Conservation (phyloP, 2,329 filamentous ascomycete species). For the Stemphylium beticola region DNA sequence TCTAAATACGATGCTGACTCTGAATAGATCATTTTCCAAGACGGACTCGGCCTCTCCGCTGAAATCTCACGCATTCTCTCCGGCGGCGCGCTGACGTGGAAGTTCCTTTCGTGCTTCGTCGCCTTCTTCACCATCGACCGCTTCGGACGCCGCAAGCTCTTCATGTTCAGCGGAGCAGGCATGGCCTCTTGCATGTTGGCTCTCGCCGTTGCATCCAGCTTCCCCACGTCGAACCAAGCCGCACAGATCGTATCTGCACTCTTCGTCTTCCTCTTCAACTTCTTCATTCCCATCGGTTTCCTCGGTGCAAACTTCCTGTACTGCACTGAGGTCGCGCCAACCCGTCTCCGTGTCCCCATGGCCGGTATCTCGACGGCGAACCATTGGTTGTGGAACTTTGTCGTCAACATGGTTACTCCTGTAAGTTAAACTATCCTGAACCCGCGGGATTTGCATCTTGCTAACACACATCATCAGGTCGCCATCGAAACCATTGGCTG, state of each 20-base stretch:
- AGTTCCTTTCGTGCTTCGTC: slow-evolving; percentile 63
- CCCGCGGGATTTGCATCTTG: neutral
- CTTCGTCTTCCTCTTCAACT: slow-evolving; percentile 67
- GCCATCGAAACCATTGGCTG: slow-evolving; percentile 60
- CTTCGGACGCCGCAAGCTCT: slow-evolving; percentile 67
- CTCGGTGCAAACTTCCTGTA: slow-evolving; percentile 67
- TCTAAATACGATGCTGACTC: neutral
- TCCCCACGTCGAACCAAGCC: slow-evolving; percentile 52
- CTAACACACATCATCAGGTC: slow-evolving; percentile 22
- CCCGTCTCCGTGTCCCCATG: slow-evolving; percentile 61
- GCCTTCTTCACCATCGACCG: slow-evolving; percentile 75
- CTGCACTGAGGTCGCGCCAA: slow-evolving; percentile 63
- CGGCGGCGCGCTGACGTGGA: slow-evolving; percentile 65
- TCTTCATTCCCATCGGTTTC: slow-evolving; percentile 66
- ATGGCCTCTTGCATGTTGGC: slow-evolving; percentile 63
- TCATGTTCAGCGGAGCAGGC: slow-evolving; percentile 59
- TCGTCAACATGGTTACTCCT: slow-evolving; percentile 37
- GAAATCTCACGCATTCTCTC: slow-evolving; percentile 66
- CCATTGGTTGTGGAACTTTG: slow-evolving; percentile 57
- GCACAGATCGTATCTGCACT: slow-evolving; percentile 61
- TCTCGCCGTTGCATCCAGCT: slow-evolving; percentile 60
- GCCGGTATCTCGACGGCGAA: slow-evolving; percentile 61
- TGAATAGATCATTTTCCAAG: slow-evolving; percentile 50
- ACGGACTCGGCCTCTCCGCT: slow-evolving; percentile 51
- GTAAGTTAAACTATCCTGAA: slow-evolving; percentile 8